Percentiles rank a stretch among this genome's conserved stretches.
Conservation (phyloP, 495 filamentous ascomycete genomes). For the Penicillium tannophilum region DNA sequence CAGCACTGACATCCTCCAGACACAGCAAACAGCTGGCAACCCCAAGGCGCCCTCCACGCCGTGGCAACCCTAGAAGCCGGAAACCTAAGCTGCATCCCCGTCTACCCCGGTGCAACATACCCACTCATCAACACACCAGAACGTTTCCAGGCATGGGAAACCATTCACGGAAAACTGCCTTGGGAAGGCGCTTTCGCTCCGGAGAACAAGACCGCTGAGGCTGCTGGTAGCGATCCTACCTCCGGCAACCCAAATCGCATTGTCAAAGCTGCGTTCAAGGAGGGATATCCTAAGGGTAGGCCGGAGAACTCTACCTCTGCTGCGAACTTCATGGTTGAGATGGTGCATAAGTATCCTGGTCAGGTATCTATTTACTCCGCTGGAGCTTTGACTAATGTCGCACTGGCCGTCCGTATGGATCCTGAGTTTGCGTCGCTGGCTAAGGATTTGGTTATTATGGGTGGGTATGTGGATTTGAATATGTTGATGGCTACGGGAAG, state of each 20-base stretch:
- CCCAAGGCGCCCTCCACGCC: slow-evolving; percentile 31
- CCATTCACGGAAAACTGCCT: slow-evolving; percentile 35
- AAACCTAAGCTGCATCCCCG: slow-evolving; percentile 38
- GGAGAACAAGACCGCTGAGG: slow-evolving; percentile 32
- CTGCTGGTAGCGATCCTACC: slow-evolving; percentile 33
- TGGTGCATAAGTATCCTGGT: slow-evolving; percentile 40
- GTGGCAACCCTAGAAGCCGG: slow-evolving; percentile 36
- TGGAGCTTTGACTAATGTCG: slow-evolving; percentile 46
- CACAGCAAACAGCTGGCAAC: slow-evolving; percentile 37
- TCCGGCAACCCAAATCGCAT: slow-evolving; percentile 35
- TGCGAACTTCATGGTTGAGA: slow-evolving; percentile 42
- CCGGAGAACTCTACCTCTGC: slow-evolving; percentile 33
- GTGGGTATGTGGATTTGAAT: slow-evolving; percentile 43
- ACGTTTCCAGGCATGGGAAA: slow-evolving; percentile 36
- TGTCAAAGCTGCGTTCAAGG: slow-evolving; percentile 34
- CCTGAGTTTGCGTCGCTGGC: slow-evolving; percentile 40
- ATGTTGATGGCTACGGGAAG: slow-evolving; percentile 35
- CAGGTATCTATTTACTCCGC: slow-evolving; percentile 37
- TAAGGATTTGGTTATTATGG: slow-evolving; percentile 44
- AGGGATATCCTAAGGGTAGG: slow-evolving; percentile 35
- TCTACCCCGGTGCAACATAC: slow-evolving; percentile 35
- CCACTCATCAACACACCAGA: slow-evolving; percentile 36
- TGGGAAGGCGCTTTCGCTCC: slow-evolving; percentile 39
- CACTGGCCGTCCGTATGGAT: slow-evolving; percentile 42
- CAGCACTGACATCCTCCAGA: slow-evolving; percentile 15